Conservation (phyloP, 2,329 filamentous ascomycete species). For the Hirsutella rhossiliensis region DNA sequence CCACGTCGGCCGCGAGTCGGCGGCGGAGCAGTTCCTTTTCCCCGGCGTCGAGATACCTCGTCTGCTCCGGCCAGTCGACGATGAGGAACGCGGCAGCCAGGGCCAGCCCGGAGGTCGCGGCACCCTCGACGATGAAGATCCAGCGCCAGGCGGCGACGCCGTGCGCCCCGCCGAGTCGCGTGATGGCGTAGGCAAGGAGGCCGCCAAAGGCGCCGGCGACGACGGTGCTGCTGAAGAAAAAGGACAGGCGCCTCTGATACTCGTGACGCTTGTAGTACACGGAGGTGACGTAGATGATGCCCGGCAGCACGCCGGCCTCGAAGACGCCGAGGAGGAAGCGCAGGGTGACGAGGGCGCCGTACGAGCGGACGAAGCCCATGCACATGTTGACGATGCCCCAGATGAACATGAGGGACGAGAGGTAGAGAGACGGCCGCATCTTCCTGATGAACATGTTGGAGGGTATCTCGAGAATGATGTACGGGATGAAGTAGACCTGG, state of each 20-base stretch:
- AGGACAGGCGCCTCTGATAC: conserved; percentile 31
- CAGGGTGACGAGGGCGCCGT: conserved; percentile 17
- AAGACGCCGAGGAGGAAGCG: conserved; percentile 27
- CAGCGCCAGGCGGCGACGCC: conserved; percentile 36
- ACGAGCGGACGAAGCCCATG: conserved; percentile 24
- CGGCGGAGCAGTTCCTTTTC: conserved; percentile 29
- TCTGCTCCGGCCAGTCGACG: conserved; percentile 14
- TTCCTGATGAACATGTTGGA: conserved; percentile 32
- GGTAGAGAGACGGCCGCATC: conserved; percentile 24
- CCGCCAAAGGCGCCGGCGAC: conserved; percentile 31
- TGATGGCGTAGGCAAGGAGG: conserved; percentile 35
- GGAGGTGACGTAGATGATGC: conserved; percentile 31
- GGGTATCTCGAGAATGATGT: conserved; percentile 31
- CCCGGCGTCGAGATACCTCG: conserved; percentile 31
- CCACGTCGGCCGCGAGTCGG: conserved; percentile 28
- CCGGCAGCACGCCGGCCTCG: conserved; percentile 23
- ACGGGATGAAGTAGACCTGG: conserved; percentile 24
- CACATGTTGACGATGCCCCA: conserved; percentile 27
- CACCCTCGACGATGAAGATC: conserved; percentile 19
- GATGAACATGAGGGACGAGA: conserved; percentile 23
- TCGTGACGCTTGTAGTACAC: conserved; percentile 38
- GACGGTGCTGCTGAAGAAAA: conserved; percentile 29
- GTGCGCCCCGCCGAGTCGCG: conserved; percentile 27
- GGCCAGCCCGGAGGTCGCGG: conserved; percentile 10
- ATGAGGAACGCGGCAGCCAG: conserved; percentile 11